Base-by-base conservation (phyloP, 192 early-diverging fungal species). In the Podochytrium sp. region DNA sequence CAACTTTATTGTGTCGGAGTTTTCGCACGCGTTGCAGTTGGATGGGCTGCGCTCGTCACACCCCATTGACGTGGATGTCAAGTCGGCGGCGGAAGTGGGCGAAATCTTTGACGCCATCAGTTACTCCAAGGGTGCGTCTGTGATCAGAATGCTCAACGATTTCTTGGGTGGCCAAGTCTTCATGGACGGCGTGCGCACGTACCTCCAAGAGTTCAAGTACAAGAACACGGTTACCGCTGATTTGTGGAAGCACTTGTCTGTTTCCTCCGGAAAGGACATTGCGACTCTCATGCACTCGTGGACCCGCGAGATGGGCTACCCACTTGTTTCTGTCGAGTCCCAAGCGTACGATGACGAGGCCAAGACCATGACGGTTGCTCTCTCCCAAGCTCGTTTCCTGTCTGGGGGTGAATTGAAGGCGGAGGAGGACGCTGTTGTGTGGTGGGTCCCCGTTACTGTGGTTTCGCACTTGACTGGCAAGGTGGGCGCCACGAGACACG, bases 121-220 rank as follows among this genome's bases (percentile, higher is more conserved):
- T 42, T 95, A 95, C 84, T 87, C 81, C 73, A 97, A 98, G 81
- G 97, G 97, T 23, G 95, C 93, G 4, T 91, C 89, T 50, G 94
- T 96, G 51, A 98, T 98, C 60, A 90, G 95, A 51, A 96, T 97
- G 96, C 80, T 98, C 63, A 91, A 90, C 70, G 85, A 90, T 39
- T 74, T 59, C 53, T 51, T 83, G 25, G 77, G 81, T 39, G 42
- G 47, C 27, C 76, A 84, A n/a, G 63, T 6, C 5, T 84, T 84
- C 33, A 70, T 72, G 64, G 65, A 79, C 50, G 80, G 79, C 18
- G 85, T 83, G 10, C 77, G 80, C 32, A 64, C 60, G 2, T 87
- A 98, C 79, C 82, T 98, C 49, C 86, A 93, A 64, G 87, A 89
- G 76, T 92, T 95, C 85, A 86, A 88, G 72, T 96, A 89, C 76